Conservation (phyloP, 176 grass and related monocot species). For the Carex littledalei region DNA sequence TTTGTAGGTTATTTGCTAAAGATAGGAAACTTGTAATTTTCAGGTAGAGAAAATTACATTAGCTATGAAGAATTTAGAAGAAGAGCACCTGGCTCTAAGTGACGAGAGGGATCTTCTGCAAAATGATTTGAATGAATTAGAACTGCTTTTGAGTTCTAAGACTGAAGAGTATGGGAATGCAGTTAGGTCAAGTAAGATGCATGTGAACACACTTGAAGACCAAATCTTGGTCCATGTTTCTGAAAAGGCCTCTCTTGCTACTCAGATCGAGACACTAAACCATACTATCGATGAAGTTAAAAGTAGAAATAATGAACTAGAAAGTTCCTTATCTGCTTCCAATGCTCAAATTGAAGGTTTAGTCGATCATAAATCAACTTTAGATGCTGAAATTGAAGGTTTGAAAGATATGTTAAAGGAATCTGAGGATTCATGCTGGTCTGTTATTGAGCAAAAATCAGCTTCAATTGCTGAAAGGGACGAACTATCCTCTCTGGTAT, state of each 20-base stretch:
- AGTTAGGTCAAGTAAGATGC: background rate
- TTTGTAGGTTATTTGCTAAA: background rate
- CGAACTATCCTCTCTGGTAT: slow-evolving; percentile 21
- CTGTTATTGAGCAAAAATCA: slow-evolving; percentile 32
- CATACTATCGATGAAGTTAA: slow-evolving; percentile 9
- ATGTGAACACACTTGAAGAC: slow-evolving; percentile 4
- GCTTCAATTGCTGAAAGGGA: slow-evolving; percentile 26
- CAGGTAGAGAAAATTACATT: slow-evolving; percentile 47
- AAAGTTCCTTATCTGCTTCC: slow-evolving; percentile 9
- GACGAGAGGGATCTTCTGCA: slow-evolving; percentile 50
- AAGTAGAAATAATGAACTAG: slow-evolving; percentile 9
- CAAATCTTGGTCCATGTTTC: slow-evolving; percentile 14
- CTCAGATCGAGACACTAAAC: slow-evolving; percentile 31
- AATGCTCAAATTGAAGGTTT: slow-evolving; percentile 15
- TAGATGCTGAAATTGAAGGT: slow-evolving; percentile 20
- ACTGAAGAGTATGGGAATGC: slow-evolving; percentile 27
- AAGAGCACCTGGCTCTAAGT: slow-evolving; percentile 40
- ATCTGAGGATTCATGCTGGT: slow-evolving; percentile 28
- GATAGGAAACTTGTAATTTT: slow-evolving; percentile 13
- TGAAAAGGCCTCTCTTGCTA: slow-evolving; percentile 21
- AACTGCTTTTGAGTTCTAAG: slow-evolving; percentile 54
- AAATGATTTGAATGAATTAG: slow-evolving; percentile 49
- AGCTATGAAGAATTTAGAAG: slow-evolving; percentile 45
- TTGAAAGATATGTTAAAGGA: slow-evolving; percentile 23
- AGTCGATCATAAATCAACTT: background rate